A percentile compares a stretch with the other conserved stretches of the same genome.
Conservation (phyloP, 225 moss, liverwort and hornwort genomes). For the Bryum argenteum region DNA sequence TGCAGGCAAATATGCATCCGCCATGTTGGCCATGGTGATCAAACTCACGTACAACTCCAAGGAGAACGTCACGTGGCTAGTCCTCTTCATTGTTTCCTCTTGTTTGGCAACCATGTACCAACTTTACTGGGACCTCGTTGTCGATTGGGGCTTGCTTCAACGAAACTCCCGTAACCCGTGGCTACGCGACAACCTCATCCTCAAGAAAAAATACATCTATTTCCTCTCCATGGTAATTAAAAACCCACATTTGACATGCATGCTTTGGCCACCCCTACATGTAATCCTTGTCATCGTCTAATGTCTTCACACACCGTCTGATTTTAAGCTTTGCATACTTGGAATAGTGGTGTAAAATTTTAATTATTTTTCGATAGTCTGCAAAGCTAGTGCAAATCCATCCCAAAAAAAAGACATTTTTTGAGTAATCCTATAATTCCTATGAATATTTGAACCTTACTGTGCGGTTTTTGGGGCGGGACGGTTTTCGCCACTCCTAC, state of each 20-base stretch:
- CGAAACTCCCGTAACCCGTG: constrained; percentile 64
- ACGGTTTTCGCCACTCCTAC: too few species aligned
- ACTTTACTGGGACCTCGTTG: constrained; percentile 88
- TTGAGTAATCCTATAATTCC: too few species aligned
- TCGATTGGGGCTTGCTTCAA: constrained; percentile 93
- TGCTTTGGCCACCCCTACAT: neutral
- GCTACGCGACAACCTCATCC: constrained; percentile 84
- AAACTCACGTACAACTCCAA: constrained; percentile 58
- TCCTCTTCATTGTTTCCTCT: constrained; percentile 60
- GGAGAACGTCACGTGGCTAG: constrained; percentile 41
- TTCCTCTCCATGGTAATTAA: constrained; percentile 81
- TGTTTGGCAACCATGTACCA: constrained; percentile 73
- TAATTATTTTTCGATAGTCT: too few species aligned
- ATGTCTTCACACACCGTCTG: neutral
- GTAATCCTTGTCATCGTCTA: neutral
- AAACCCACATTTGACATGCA: neutral
- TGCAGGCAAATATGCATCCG: constrained; percentile 86
- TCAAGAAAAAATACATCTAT: constrained; percentile 68
- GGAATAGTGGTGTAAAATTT: too few species aligned
- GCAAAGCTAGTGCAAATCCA: too few species aligned
- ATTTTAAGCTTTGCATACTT: too few species aligned
- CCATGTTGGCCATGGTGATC: constrained; percentile 73
- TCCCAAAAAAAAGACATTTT: too few species aligned
- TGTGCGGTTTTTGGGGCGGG: too few species aligned
- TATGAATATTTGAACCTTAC: too few species aligned